Evolutionary conservation across 192 early-diverging fungal genomes (phyloP).

Genomic region (Spinellus fusiger): DNA sequence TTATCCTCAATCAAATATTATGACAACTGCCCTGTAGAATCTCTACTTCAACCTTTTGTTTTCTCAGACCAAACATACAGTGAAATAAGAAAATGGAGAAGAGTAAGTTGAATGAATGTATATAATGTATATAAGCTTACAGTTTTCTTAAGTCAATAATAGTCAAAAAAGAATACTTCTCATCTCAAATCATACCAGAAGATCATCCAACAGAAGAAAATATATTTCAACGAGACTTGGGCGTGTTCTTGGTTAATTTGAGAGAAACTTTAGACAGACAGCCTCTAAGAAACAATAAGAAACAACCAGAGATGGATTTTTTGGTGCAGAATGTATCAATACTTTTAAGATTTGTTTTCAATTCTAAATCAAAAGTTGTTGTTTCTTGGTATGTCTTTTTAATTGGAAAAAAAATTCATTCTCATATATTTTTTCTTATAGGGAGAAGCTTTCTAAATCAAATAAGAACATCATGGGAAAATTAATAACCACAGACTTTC

Average conservation of each 20-base stretch:
- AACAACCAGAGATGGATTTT: slow-evolving; percentile 2
- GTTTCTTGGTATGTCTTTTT: slow-evolving; percentile 7
- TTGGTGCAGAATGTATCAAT: slow-evolving; percentile 7
- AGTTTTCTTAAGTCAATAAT: slow-evolving; percentile 1
- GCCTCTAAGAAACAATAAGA: slow-evolving; percentile 7
- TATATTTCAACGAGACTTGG: slow-evolving; percentile 3
- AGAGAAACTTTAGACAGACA: slow-evolving; percentile 2
- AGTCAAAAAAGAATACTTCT: slow-evolving; percentile 1
- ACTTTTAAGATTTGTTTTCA: slow-evolving; percentile 5
- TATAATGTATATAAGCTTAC: neutral
- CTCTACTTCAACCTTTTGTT: slow-evolving; percentile 5
- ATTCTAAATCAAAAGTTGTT: slow-evolving; percentile 10
- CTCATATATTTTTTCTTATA: neutral
- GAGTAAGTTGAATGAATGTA: slow-evolving; percentile 2
- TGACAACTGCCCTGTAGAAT: neutral
- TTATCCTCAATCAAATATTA: slow-evolving; percentile 8
- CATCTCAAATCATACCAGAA: neutral
- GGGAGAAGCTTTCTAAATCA: slow-evolving; percentile 1
- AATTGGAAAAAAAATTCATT: neutral
- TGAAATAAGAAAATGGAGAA: slow-evolving; percentile 12
- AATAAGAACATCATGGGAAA: neutral
- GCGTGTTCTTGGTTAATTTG: slow-evolving; percentile 1
- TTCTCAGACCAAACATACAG: neutral
- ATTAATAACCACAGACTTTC: neutral
- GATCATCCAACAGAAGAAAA: slow-evolving; percentile 9